Percentiles rank a stretch among this genome's conserved stretches.
These are phyloP conservation scores for Leersia perrieri DNA, from an alignment of 176 grass and related monocot genomes.

Conservation along the genomic window DNA sequence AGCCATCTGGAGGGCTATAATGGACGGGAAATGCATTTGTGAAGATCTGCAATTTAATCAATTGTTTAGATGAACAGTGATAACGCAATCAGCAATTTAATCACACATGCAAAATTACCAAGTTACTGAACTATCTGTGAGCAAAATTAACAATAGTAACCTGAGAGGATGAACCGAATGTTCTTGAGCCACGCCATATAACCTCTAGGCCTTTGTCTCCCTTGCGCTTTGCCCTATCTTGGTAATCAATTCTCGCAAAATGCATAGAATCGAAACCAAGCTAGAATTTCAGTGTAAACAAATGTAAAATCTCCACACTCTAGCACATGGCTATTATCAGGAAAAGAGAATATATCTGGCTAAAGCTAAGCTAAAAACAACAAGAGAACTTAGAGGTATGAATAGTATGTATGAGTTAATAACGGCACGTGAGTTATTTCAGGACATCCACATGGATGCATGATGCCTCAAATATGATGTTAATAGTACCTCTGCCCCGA, in stretches of 20 bases:
- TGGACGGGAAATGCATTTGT: slow-evolving; percentile 92
- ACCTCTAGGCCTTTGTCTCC: slow-evolving; percentile 77
- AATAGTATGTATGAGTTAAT: neutral
- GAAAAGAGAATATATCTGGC: neutral
- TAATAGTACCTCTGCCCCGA: slow-evolving; percentile 72
- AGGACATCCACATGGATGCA: neutral
- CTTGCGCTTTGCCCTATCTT: slow-evolving; percentile 72
- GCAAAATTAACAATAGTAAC: slow-evolving; percentile 36
- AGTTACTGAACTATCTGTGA: neutral
- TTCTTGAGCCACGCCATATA: slow-evolving; percentile 87
- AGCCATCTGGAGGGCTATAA: slow-evolving; percentile 85
- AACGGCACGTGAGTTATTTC: neutral
- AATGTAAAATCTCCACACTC: neutral
- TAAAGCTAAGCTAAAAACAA: neutral
- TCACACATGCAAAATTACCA: neutral
- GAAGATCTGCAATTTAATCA: slow-evolving; percentile 70
- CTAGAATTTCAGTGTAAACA: slow-evolving; percentile 45
- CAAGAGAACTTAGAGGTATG: neutral
- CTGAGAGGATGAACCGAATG: slow-evolving; percentile 87
- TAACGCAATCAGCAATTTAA: neutral
- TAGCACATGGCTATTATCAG: neutral
- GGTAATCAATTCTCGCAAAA: slow-evolving; percentile 98
- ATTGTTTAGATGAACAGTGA: neutral
- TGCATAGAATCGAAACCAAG: slow-evolving; percentile 90
- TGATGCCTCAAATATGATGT: slow-evolving; percentile 28